Conservation (phyloP, 78 protist species). For the Emiliania huxleyi region DNA sequence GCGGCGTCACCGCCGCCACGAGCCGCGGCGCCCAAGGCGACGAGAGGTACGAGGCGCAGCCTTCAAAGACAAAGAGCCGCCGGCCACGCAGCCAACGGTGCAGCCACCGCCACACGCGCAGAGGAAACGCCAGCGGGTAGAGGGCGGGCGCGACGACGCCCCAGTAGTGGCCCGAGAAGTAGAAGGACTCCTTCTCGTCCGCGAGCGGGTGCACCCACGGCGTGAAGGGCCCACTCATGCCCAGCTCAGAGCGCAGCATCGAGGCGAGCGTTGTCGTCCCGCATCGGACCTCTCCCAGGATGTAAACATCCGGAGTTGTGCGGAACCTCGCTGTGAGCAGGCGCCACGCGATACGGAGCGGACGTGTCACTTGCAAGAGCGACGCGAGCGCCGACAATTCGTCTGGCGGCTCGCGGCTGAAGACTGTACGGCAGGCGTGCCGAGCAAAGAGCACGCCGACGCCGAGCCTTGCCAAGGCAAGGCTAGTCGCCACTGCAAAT, state of each 20-base stretch:
- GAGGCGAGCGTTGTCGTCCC: conserved; percentile 31
- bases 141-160: conserved; percentile 4
- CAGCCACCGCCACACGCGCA: neutral
- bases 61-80: conserved; percentile 24
- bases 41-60: conserved; percentile 33
- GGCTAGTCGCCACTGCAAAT: too few species aligned
- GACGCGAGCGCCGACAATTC: neutral
- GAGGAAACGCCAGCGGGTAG: conserved; percentile 25
- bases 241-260: neutral
- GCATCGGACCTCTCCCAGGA: conserved; percentile 41
- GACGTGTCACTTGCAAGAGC: neutral
- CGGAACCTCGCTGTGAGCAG: neutral
- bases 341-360: neutral
- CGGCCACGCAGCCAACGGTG: neutral
- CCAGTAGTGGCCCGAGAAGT: conserved; percentile 29
- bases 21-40: conserved; percentile 25
- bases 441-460: neutral
- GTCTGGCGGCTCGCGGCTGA: neutral
- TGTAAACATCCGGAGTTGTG: neutral
- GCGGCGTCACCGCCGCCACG: neutral
- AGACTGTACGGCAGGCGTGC: neutral
- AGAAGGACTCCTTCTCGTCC: conserved; percentile 40
- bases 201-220: conserved; percentile 27
- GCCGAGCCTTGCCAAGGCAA: too few species aligned
- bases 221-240: conserved; percentile 16